Evolutionary conservation across 164 flowering plant species (phyloP), one percentile per base, ranked within the genome.

Genomic region (Liquidambar formosana): DNA sequence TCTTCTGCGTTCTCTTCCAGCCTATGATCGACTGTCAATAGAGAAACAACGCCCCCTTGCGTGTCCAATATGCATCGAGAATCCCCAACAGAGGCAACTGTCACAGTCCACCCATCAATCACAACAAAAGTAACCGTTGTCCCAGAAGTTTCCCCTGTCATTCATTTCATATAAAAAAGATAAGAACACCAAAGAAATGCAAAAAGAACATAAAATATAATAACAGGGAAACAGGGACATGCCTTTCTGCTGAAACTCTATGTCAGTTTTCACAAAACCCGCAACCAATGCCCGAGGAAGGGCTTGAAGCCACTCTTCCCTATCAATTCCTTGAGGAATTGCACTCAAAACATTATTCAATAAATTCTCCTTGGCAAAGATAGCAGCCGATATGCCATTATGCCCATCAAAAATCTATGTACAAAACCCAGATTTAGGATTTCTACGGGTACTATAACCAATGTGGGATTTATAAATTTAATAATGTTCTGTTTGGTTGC

Each of bases 221-320:
- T 38, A 27, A 18, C 41, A 28, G 46, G n/a, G 59, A 66, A 27
- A 28, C 16, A 11, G 33, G 18, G 9, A 10, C 73, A 43, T 73
- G 69, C 99, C 98, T 91, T 82, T 90, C 74, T 87, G 86, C 80
- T 93, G 99, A 79, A 95, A 95, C 76, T 95, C 97, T 49, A 88
- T 93, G 75, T 95, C 98, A 49, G 99, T 91, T 78, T 90, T 95
- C 73, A 95, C 99, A 82, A 95, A 95, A 51, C 94, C 98, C 6
- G 93, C 97, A 57, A 95, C 99, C 49, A 93, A 71, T 8, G 99
- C 99, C 63, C 88, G 85, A 52, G 98, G 99, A 69, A 95, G 92
- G 27, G 89, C 91, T 81, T 90, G 94, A 78, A 93, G 96, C 99
- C 98, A 95, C 77, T 89, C 94, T 59, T 95, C 97, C 68, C 95